Evolutionary conservation across 2,329 filamentous ascomycete species (phyloP).

Genomic region (Dactylonectria estremocensis): DNA sequence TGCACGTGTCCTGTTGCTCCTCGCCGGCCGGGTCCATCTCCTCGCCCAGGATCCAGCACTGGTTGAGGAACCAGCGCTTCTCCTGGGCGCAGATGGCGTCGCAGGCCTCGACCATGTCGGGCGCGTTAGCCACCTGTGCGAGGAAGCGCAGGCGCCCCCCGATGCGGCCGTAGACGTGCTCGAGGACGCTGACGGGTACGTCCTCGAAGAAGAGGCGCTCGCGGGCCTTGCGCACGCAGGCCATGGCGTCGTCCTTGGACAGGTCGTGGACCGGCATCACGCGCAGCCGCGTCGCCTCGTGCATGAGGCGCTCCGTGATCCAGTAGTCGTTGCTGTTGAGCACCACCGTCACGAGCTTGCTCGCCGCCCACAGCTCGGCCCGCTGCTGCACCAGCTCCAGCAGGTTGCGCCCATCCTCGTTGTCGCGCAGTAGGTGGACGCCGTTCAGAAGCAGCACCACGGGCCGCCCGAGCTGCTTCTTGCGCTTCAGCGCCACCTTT

Average conservation of each 20-base stretch:
- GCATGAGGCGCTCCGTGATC: slow-evolving; percentile 70
- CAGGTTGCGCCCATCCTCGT: slow-evolving; percentile 77
- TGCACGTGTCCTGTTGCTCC: slow-evolving; percentile 73
- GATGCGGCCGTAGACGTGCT: slow-evolving; percentile 68
- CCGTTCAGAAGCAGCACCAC: slow-evolving; percentile 78
- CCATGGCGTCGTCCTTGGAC: slow-evolving; percentile 62
- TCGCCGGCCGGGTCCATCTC: slow-evolving; percentile 79
- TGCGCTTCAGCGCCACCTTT: slow-evolving; percentile 74
- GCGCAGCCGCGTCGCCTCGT: slow-evolving; percentile 69
- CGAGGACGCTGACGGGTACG: slow-evolving; percentile 56
- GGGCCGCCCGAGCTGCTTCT: slow-evolving; percentile 64
- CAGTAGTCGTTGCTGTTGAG: slow-evolving; percentile 74
- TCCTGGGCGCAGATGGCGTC: slow-evolving; percentile 71
- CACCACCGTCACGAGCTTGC: slow-evolving; percentile 74
- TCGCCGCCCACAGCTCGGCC: slow-evolving; percentile 81
- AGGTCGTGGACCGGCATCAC: slow-evolving; percentile 69
- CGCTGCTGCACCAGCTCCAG: slow-evolving; percentile 80
- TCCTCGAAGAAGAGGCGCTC: slow-evolving; percentile 62
- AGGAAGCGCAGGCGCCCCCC: slow-evolving; percentile 69
- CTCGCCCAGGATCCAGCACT: slow-evolving; percentile 75
- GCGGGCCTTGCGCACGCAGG: slow-evolving; percentile 64
- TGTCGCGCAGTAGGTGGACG: slow-evolving; percentile 76
- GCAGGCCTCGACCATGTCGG: slow-evolving; percentile 66
- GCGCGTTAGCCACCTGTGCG: slow-evolving; percentile 66
- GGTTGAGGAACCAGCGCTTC: slow-evolving; percentile 78